These are phyloP conservation scores for Rhodotorula sp. DNA, from an alignment of 1,284 basidiomycete species.

Conservation along the genomic window DNA sequence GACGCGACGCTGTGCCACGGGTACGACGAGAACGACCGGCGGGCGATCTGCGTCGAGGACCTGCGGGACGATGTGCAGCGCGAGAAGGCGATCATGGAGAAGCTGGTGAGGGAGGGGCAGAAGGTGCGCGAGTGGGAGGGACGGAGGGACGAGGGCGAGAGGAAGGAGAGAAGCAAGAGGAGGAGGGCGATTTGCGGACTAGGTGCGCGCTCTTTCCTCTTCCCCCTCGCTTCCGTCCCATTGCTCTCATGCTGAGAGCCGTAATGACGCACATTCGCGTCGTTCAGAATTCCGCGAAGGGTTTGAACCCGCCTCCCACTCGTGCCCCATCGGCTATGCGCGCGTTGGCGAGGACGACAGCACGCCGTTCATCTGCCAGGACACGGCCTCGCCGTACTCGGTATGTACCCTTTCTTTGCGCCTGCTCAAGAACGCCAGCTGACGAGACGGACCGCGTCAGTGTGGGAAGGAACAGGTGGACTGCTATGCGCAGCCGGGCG, in stretches of 20 bases:
- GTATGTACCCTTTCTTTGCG: background rate
- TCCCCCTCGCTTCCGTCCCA: too few relatives aligned
- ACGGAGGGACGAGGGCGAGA: background rate
- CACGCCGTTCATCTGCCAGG: slow-evolving; percentile 24
- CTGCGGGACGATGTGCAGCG: slow-evolving; percentile 11
- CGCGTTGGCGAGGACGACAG: slow-evolving; percentile 6
- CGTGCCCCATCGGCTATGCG: slow-evolving; percentile 17
- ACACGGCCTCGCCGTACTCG: slow-evolving; percentile 18
- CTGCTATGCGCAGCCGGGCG: slow-evolving; percentile 21
- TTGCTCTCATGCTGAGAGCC: too few relatives aligned
- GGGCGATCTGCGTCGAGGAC: slow-evolving; percentile 32
- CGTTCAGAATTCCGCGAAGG: slow-evolving; percentile 15
- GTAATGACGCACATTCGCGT: background rate
- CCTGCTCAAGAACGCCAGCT: background rate
- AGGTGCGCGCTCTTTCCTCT: background rate
- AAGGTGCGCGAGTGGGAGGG: background rate
- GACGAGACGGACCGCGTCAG: background rate
- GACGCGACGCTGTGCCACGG: slow-evolving; percentile 18
- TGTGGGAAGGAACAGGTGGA: slow-evolving; percentile 19
- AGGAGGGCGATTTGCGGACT: slow-evolving; percentile 23
- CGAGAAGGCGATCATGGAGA: background rate
- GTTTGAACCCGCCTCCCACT: background rate
- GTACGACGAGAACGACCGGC: slow-evolving; percentile 26
- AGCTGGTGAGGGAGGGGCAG: background rate
- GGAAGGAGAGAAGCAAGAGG: background rate